Evolutionary conservation across 2,329 filamentous ascomycete genomes (phyloP).

Genomic region (Huntiella abstrusa): DNA sequence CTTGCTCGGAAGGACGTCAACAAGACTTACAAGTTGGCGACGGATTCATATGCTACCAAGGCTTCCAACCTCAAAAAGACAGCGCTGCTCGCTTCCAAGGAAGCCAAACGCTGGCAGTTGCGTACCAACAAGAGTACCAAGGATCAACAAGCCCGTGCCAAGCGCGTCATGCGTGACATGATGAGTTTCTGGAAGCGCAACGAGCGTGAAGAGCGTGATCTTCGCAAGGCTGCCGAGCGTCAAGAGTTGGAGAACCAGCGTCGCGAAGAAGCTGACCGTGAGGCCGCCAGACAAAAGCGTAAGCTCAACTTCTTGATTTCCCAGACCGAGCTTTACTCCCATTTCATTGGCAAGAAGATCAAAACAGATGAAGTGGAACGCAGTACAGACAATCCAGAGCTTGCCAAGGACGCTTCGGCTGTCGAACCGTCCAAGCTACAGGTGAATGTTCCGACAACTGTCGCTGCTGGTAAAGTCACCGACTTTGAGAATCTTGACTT

Average conservation of each 20-base stretch:
- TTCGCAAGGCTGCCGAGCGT: constrained; percentile 82
- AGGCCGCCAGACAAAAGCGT: constrained; percentile 90
- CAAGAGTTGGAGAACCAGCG: constrained; percentile 93
- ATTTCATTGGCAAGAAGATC: constrained; percentile 99
- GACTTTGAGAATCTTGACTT: constrained; percentile 92
- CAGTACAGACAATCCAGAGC: constrained; percentile 65
- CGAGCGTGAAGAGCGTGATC: constrained; percentile 87
- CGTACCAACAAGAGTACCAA: constrained; percentile 98
- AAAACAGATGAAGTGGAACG: constrained; percentile 90
- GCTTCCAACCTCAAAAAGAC: constrained; percentile 96
- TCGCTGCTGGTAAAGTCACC: constrained; percentile 52
- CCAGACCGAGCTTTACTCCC: constrained; percentile 94
- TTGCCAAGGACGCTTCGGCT: constrained; percentile 34
- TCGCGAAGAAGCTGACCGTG: constrained; percentile 90
- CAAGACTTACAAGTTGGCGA: constrained; percentile 78
- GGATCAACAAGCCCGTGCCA: constrained; percentile 87
- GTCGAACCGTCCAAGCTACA: constrained; percentile 25
- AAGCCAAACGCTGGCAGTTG: constrained; percentile 91
- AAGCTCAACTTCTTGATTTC: constrained; percentile 99
- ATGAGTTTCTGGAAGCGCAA: constrained; percentile 99
- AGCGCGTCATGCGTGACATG: constrained; percentile 98
- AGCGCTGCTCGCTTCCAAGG: constrained; percentile 86
- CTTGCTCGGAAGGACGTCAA: constrained; percentile 83
- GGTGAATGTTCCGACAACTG: constrained; percentile 32
- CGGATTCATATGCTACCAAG: constrained; percentile 68